Conservation (phyloP, 768 basidiomycete genomes). For the Hydnomerulius pinastri region DNA sequence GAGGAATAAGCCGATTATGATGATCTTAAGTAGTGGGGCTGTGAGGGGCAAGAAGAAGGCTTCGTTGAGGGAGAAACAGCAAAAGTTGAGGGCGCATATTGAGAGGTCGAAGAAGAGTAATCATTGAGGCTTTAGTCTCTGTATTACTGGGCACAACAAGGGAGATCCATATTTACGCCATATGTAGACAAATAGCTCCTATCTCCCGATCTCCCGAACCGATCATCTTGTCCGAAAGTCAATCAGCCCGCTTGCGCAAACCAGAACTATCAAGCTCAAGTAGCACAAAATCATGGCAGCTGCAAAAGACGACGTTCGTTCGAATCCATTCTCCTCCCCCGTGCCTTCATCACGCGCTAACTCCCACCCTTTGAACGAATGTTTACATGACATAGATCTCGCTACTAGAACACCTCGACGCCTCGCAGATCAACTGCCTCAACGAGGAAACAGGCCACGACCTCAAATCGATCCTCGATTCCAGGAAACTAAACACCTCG, state of each 20-base stretch:
- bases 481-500: slow-evolving; percentile 46
- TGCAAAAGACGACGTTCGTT: slow-evolving; percentile 34
- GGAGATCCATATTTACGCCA: too few species aligned
- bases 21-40: slow-evolving; percentile 76
- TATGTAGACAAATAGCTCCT: too few species aligned
- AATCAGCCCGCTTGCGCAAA: too few species aligned
- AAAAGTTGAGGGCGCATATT: slow-evolving; percentile 74
- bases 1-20: slow-evolving; percentile 94
- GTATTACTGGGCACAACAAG: too few species aligned
- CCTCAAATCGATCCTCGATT: slow-evolving; percentile 50
- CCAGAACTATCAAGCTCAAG: too few species aligned
- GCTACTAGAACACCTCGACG: slow-evolving; percentile 59
- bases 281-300: too few species aligned
- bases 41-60: slow-evolving; percentile 86
- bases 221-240: too few species aligned
- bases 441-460: slow-evolving; percentile 60
- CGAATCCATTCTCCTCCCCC: slow-evolving; percentile 7
- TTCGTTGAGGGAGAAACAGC: slow-evolving; percentile 80
- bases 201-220: background rate
- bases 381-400: slow-evolving; percentile 42
- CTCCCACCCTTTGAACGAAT: slow-evolving; percentile 13
- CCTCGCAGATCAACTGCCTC: slow-evolving; percentile 63
- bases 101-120: slow-evolving; percentile 60
- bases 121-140: slow-evolving; percentile 27
- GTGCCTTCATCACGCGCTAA: background rate